These are phyloP conservation scores for Pythium aphanidermatum DNA, from an alignment of 352 stramenopile genomes.

Conservation along the genomic window DNA sequence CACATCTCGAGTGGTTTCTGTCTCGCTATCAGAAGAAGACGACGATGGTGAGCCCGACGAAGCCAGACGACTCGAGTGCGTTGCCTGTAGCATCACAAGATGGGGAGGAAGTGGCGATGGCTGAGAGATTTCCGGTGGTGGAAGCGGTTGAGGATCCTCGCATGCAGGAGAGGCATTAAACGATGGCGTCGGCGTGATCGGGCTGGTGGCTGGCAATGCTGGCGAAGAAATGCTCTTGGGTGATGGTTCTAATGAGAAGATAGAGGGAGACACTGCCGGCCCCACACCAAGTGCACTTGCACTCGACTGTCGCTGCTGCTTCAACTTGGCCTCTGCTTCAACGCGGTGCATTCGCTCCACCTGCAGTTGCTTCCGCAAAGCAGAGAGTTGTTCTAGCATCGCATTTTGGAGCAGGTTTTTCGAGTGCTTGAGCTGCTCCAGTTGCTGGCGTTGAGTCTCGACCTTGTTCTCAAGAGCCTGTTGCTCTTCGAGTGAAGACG, in stretches of 20 bases:
- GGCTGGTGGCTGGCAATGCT: too few species aligned
- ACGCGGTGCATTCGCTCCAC: constrained; percentile 61
- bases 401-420: constrained; percentile 76
- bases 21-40: constrained; percentile 9
- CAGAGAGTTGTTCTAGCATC: constrained; percentile 77
- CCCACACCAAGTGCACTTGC: too few species aligned
- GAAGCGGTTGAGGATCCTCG: constrained; percentile 40
- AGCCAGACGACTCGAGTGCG: constrained; percentile 7
- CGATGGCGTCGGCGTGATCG: constrained; percentile 3
- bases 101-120: constrained; percentile 32
- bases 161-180: constrained; percentile 9
- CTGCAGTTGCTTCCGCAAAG: constrained; percentile 71
- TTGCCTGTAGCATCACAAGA: constrained; percentile 23
- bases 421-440: constrained; percentile 70
- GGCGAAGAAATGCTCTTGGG: neutral
- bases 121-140: constrained; percentile 30
- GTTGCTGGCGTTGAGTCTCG: constrained; percentile 52
- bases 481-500: constrained; percentile 73
- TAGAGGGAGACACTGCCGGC: neutral
- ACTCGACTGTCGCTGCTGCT: constrained; percentile 34
- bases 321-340: constrained; percentile 59
- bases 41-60: constrained; percentile 33
- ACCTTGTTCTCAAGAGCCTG: constrained; percentile 54
- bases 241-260: neutral
- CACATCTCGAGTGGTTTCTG: neutral